Conservation (phyloP, 768 basidiomycete genomes). For the Pulveroboletus sp. region DNA sequence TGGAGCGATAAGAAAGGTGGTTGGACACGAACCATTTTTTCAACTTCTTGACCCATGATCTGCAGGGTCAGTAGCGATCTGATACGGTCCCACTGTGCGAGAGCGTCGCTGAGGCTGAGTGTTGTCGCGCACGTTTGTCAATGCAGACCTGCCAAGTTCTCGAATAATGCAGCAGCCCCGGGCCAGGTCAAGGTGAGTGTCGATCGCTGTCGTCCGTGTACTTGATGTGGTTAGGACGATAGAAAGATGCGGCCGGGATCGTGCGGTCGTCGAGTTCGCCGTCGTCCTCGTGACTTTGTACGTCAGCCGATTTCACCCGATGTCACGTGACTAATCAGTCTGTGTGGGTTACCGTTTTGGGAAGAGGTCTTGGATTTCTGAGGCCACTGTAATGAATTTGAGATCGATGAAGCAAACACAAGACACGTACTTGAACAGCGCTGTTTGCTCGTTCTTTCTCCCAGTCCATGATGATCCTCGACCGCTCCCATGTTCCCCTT, state of each 20-base stretch:
- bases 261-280: slow-evolving; percentile 11
- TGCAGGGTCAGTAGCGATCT: slow-evolving; percentile 3
- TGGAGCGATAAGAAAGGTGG: slow-evolving; percentile 21
- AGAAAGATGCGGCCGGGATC: too few relatives aligned
- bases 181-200: not conserved
- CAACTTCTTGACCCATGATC: slow-evolving; percentile 19
- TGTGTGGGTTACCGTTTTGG: slow-evolving; percentile 21
- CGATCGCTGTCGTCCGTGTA: not conserved
- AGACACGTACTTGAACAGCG: slow-evolving; percentile 14
- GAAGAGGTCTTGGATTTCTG: slow-evolving; percentile 22
- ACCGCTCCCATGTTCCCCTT: slow-evolving; percentile 31
- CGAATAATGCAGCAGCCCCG: not conserved
- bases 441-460: not conserved
- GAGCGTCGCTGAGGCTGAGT: slow-evolving; percentile 11
- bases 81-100: not conserved
- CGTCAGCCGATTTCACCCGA: slow-evolving; percentile 12
- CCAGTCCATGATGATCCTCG: slow-evolving; percentile 26
- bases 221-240: too few relatives aligned
- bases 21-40: slow-evolving; percentile 1
- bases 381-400: slow-evolving; percentile 1
- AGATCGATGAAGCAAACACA: slow-evolving; percentile 24
- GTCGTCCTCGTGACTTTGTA: slow-evolving; percentile 12
- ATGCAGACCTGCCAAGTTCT: slow-evolving; percentile 16
- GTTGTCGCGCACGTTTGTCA: not conserved
- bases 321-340: slow-evolving; percentile 25